Conservation (phyloP, 768 basidiomycete species). For the Gloeostereum incarnatum region DNA sequence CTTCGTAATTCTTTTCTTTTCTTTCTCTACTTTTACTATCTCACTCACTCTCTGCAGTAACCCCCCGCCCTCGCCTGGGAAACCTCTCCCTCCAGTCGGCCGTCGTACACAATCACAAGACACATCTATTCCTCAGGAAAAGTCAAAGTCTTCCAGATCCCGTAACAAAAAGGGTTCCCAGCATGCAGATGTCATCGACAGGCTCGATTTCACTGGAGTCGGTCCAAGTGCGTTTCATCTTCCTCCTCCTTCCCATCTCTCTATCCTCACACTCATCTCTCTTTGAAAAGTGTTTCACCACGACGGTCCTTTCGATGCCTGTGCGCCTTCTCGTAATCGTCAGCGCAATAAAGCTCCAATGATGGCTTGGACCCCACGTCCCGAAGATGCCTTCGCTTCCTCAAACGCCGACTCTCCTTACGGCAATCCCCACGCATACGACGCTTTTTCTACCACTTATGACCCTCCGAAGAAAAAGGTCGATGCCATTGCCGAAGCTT, state of each 20-base stretch:
- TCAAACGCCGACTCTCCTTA: conserved; percentile 38
- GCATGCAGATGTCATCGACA: conserved; percentile 86
- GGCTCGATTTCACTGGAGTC: conserved; percentile 78
- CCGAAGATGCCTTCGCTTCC: conserved; percentile 31
- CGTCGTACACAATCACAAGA: conserved; percentile 42
- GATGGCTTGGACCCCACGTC: conserved; percentile 56
- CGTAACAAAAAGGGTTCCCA: conserved; percentile 62
- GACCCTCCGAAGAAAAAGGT: conserved; percentile 76
- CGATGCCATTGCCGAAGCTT: conserved; percentile 85
- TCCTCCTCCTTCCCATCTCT: conserved; percentile 5
- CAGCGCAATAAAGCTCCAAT: conserved; percentile 75
- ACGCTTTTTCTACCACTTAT: conserved; percentile 38
- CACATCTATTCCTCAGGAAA: conserved; percentile 24
- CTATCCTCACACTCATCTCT: conserved; percentile 11
- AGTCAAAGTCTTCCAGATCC: conserved; percentile 30
- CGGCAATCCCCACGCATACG: conserved; percentile 37
- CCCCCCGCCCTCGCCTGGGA: conserved; percentile 10
- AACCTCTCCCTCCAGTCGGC: conserved; percentile 20
- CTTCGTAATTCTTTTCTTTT: conserved; percentile 25
- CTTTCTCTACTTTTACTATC: conserved; percentile 4
- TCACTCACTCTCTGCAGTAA: conserved; percentile 7
- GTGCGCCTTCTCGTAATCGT: conserved; percentile 82
- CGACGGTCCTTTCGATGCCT: conserved; percentile 88
- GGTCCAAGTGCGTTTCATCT: conserved; percentile 58
- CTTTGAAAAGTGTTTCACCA: conserved; percentile 72